phyloP scores from a whole-genome alignment of 1,284 basidiomycete genomes.

The Irpex sp. region DNA sequence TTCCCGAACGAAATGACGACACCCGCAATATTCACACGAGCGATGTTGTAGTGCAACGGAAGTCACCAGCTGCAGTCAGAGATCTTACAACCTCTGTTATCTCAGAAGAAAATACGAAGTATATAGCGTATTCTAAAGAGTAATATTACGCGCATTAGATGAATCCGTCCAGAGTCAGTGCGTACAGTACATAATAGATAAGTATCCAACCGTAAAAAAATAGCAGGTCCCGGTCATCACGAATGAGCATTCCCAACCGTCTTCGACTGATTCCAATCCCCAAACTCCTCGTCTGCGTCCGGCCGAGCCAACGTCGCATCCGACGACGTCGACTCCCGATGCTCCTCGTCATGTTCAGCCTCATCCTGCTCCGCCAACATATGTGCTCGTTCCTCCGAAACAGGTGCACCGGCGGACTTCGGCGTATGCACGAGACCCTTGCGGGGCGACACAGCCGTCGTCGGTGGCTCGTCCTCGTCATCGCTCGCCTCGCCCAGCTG shows the following conservation, averaged over 20 bases:
- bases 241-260: background rate
- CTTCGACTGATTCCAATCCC: constrained; percentile 18
- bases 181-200: constrained; percentile 6
- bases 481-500: constrained; percentile 62
- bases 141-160: background rate
- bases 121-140: background rate
- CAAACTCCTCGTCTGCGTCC: constrained; percentile 24
- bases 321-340: constrained; percentile 31
- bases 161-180: background rate
- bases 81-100: background rate
- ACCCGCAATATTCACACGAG: background rate
- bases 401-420: background rate
- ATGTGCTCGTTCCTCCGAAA: constrained; percentile 19
- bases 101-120: background rate
- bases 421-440: constrained; percentile 1
- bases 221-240: background rate
- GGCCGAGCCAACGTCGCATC: constrained; percentile 31
- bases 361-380: constrained; percentile 20
- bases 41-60: too few species aligned
- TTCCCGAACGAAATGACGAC: background rate
- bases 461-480: constrained; percentile 37
- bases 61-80: too few species aligned
- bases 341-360: constrained; percentile 21
- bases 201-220: background rate
- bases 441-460: constrained; percentile 5